Percentiles rank a stretch among this genome's conserved stretches.
Conservation (phyloP, 345 rosid genomes). For the Erodium maritimum region DNA sequence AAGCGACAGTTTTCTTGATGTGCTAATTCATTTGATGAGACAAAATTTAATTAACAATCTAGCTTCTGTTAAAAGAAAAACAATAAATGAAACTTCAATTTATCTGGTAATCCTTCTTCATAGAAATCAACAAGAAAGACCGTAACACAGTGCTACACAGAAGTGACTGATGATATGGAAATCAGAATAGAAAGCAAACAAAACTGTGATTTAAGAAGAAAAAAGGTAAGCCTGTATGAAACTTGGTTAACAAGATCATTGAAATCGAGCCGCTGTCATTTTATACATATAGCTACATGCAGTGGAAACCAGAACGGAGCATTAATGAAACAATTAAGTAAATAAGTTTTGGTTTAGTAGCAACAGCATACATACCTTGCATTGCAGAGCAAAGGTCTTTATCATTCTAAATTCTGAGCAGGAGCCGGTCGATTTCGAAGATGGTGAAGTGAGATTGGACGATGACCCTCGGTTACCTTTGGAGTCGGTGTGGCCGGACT, state of each 20-base stretch:
- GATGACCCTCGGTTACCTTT: too few species aligned
- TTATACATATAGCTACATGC: not conserved
- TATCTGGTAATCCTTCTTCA: not conserved
- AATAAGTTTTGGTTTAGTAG: conserved; percentile 1
- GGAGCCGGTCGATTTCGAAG: too few species aligned
- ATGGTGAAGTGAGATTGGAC: too few species aligned
- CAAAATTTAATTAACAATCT: too few species aligned
- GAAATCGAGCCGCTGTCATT: not conserved
- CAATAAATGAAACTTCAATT: not conserved
- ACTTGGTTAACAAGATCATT: not conserved
- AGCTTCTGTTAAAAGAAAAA: not conserved
- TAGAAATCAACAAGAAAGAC: not conserved
- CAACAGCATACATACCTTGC: conserved; percentile 12
- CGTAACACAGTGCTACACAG: not conserved
- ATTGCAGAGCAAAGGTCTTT: conserved; percentile 17
- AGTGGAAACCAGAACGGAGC: not conserved
- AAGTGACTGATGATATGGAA: not conserved
- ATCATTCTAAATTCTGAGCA: conserved; percentile 17
- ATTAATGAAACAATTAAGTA: not conserved
- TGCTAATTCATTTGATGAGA: not conserved
- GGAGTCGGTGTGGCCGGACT: too few species aligned
- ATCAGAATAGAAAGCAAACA: not conserved
- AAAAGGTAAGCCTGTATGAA: not conserved
- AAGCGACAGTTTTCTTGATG: too few species aligned
- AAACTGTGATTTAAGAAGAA: not conserved